Base-by-base conservation (phyloP, 2,329 filamentous ascomycete species). In the Ramularia collo-cygni region DNA sequence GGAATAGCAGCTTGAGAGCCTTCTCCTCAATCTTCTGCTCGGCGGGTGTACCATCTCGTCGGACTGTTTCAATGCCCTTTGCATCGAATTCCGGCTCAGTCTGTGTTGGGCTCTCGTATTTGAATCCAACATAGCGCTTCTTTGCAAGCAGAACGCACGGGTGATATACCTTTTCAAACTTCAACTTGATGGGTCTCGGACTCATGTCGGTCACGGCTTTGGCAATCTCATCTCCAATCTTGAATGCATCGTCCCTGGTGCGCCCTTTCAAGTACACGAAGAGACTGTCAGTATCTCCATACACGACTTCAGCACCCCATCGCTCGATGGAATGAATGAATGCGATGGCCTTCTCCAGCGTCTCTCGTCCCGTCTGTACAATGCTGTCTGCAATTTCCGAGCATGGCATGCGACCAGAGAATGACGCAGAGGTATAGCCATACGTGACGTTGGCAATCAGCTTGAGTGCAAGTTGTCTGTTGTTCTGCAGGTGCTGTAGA, bases 371-470 rank as follows among this genome's bases (percentile, higher is more conserved):
- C 0, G 90, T 94, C 62, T 98, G 90, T 0, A 98, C 92, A 55
- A 98, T 98, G 63, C 87, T 95, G 66, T 98, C 92, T 6, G 92
- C 92, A 48, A 98, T 95, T 62, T 98, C 92, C 1, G 88, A 87
- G 62, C 92, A 98, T 0, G 92, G 92, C 92, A 98, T 96, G 16
- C 92, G 79, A 0, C 92, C 92, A 0, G 90, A 96, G 62, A 95
- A 98, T 0, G 87, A 93, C 0, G 92, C 92, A 2, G 92, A 96
- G 0, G 92, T 92, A 64, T 98, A 98, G 8, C 92, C 92, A 57
- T 98, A 98, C 0, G 92, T 98, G 51, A 98, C 92, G 54, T 98
- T 98, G n/a, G 92, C 92, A 28, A 98, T 85, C 5, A 98, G 72
- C 60, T 98, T 98, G 17, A 98, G 74, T 0, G 92, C 92, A 3